These are phyloP conservation scores for Laetiporus sulphureus DNA, from an alignment of 1,284 basidiomycete genomes.

Conservation along the genomic window DNA sequence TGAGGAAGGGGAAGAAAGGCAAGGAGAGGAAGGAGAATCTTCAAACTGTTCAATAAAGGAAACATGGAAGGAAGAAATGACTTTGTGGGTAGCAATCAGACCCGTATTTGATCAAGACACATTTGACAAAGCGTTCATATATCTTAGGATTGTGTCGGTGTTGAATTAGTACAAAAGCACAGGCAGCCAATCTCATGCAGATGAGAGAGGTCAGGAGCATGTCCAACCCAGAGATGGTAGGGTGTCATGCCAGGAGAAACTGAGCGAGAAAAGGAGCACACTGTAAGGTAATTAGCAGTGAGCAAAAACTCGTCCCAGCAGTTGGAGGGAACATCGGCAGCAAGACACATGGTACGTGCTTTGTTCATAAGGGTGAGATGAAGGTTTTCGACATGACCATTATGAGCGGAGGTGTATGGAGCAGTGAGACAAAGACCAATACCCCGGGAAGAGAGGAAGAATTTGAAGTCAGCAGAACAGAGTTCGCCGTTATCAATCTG, in stretches of 20 bases:
- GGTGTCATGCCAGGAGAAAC: neutral
- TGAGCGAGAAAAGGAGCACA: neutral
- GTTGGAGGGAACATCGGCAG: neutral
- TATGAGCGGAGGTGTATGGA: neutral
- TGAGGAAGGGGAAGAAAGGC: too few species aligned
- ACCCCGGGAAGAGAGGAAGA: neutral
- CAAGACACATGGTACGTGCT: neutral
- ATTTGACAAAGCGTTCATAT: neutral
- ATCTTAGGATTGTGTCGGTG: neutral
- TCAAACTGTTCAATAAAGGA: too few species aligned
- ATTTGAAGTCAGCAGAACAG: neutral
- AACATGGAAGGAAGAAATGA: too few species aligned
- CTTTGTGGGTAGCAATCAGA: neutral
- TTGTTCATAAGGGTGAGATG: neutral
- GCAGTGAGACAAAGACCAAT: neutral
- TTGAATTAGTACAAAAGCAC: neutral
- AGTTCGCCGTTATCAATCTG: neutral
- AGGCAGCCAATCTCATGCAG: neutral
- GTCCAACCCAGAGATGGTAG: neutral
- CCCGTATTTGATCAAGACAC: neutral
- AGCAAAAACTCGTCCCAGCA: neutral
- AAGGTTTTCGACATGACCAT: neutral
- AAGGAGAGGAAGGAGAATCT: too few species aligned
- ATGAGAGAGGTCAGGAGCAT: neutral
- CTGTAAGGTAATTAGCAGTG: neutral